Percentiles rank a stretch among this genome's conserved stretches.
Evolutionary conservation across 208 protist species (phyloP).

Genomic region (Trypanosoma vivax): DNA sequence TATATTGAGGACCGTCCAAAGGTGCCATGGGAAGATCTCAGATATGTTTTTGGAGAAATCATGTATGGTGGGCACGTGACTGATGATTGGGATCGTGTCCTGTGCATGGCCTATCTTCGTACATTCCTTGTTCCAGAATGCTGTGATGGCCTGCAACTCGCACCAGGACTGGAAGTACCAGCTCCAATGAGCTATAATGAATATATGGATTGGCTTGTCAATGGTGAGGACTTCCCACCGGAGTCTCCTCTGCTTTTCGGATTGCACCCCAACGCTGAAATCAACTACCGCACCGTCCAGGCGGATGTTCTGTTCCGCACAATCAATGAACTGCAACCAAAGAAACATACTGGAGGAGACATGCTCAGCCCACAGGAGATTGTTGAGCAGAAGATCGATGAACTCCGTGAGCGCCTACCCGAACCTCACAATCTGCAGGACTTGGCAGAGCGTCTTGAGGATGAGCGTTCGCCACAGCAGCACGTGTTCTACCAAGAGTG

Average conservation of each 20-base stretch:
- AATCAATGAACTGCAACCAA: conserved; percentile 96
- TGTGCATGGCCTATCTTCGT: conserved; percentile 95
- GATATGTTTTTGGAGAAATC: conserved; percentile 99
- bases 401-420: conserved; percentile 87
- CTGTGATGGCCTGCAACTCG: conserved; percentile 90
- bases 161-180: conserved; percentile 88
- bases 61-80: conserved; percentile 99
- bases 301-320: conserved; percentile 95
- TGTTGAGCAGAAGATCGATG: conserved; percentile 89
- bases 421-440: conserved; percentile 91
- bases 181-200: conserved; percentile 86
- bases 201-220: conserved; percentile 93
- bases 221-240: conserved; percentile 83
- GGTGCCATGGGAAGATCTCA: conserved; percentile 97
- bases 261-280: conserved; percentile 98
- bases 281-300: conserved; percentile 96
- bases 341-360: conserved; percentile 81
- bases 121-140: conserved; percentile 87
- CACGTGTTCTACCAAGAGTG: conserved; percentile 98
- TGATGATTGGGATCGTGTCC: conserved; percentile 96
- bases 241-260: conserved; percentile 97
- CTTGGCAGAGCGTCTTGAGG: conserved; percentile 89
- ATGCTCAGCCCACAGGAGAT: conserved; percentile 87
- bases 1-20: conserved; percentile 97
- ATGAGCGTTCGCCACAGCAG: conserved; percentile 96